Percentiles rank a stretch among this genome's conserved stretches.
These are phyloP conservation scores for Macrocystidia cucumis DNA, from an alignment of 1,284 basidiomycete species.

Conservation along the genomic window DNA sequence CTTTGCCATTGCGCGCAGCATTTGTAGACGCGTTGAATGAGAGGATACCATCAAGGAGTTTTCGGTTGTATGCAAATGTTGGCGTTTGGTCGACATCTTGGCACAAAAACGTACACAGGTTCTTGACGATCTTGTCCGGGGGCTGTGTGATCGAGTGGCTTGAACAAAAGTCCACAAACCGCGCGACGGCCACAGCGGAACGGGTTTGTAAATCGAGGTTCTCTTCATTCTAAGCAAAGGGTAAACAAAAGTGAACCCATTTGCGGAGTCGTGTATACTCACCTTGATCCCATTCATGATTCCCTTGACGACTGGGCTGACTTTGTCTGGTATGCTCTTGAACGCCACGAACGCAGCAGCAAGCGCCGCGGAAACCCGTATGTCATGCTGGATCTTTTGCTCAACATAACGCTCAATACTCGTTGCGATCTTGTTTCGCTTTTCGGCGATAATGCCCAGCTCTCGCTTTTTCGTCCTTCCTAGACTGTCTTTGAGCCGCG, in stretches of 20 bases:
- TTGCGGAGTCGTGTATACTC: too few species aligned
- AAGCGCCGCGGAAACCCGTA: conserved; percentile 83
- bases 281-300: conserved; percentile 99
- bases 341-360: conserved; percentile 89
- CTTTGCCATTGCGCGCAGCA: conserved; percentile 34
- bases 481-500: conserved; percentile 65
- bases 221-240: conserved; percentile 67
- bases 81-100: conserved; percentile 88
- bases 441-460: conserved; percentile 70
- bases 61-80: conserved; percentile 69
- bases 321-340: conserved; percentile 80
- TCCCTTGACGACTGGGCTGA: conserved; percentile 94
- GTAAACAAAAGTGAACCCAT: conserved; percentile 10
- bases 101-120: conserved; percentile 95
- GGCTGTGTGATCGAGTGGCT: conserved; percentile 53
- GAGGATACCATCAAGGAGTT: conserved; percentile 66
- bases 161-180: conserved; percentile 84
- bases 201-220: conserved; percentile 88
- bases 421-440: conserved; percentile 64
- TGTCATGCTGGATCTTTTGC: conserved; percentile 83
- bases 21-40: conserved; percentile 51
- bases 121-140: conserved; percentile 94
- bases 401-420: conserved; percentile 80
- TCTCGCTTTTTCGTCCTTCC: conserved; percentile 76
- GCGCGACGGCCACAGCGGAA: conserved; percentile 82